Base-by-base conservation (phyloP, 257 asterid species). In the Solanum appendiculatum region DNA sequence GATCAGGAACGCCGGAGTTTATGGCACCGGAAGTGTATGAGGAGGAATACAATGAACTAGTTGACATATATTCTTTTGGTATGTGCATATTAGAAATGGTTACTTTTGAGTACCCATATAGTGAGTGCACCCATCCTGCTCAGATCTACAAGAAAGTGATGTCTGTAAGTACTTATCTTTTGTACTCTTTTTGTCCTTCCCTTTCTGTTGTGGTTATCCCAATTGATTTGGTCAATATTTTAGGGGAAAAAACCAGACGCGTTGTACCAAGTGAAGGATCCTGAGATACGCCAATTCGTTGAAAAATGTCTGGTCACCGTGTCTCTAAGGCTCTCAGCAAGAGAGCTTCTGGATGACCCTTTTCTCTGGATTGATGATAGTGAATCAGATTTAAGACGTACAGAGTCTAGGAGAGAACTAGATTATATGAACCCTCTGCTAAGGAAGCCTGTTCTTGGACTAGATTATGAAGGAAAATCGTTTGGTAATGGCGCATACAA, bases 11-110 rank as follows among this genome's bases (percentile, higher is more conserved):
- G 36, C 94, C 94, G 5, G 94, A 92, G 82, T 92, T 92, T 80
- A 92, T 92, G 94, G 94, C 94, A 63, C 94, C 94, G 36, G 94
- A 92, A 91, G 93, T 92, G 14, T 92, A 92, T 46, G 93, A 87
- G n/a, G 94, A 92, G 89, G 94, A 92, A 86, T 92, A 92, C 82
- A 92, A 92, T 85, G 94, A 92, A 87, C 85, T 92, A 77, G 94
- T 92, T 73, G 94, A 92, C 86, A 89, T 92, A 75, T 92, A 92
- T 86, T 91, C 94, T 16, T 92, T 92, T 85, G 94, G 94, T 40
- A 92, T 92, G 94, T 92, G 94, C 84, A 77, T 92, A 36, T 89
- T 92, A 88, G 94, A 92, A 78, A 92, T 92, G 93, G 92, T 91
- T 64, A 92, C 94, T 36, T 91, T 92, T 60, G 94, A 92, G 63